phyloP scores from a whole-genome alignment of 2,329 filamentous ascomycete species.

The Phaeomoniella chlamydospora region DNA sequence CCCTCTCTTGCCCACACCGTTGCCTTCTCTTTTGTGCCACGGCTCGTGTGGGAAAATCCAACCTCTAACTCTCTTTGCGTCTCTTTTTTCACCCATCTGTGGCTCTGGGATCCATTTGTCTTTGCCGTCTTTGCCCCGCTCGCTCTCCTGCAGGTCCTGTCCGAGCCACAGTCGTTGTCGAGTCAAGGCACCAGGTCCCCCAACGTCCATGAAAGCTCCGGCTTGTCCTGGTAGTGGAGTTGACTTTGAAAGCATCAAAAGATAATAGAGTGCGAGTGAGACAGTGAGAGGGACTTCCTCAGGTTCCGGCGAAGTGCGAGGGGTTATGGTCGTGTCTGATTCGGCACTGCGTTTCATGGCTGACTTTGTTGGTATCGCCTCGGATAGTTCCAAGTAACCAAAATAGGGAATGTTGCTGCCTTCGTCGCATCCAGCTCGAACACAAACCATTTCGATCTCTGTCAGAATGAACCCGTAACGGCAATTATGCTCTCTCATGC shows the following conservation, averaged over 20 bases:
- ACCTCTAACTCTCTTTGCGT: conserved; percentile 43
- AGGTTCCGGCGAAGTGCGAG: conserved; percentile 4
- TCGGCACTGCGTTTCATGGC: conserved; percentile 10
- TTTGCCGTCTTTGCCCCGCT: conserved; percentile 26
- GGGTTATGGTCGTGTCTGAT: conserved; percentile 2
- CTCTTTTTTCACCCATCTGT: conserved; percentile 43
- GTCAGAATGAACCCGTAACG: conserved; percentile 94
- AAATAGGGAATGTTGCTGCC: conserved; percentile 56
- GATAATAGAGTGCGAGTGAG: conserved; percentile 46
- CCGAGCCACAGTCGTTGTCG: conserved; percentile 34
- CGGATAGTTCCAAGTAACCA: conserved; percentile 66
- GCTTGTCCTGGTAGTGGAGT: conserved; percentile 41
- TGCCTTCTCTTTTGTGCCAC: conserved; percentile 41
- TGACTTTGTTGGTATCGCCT: conserved; percentile 39
- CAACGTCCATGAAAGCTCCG: conserved; percentile 45
- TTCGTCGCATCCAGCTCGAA: conserved; percentile 59
- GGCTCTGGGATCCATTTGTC: conserved; percentile 50
- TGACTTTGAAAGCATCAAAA: conserved; percentile 52
- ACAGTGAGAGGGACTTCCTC: conserved; percentile 34
- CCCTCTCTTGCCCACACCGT: conserved; percentile 10
- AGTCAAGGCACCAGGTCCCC: conserved; percentile 41
- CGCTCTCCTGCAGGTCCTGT: conserved; percentile 6
- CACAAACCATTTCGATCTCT: conserved; percentile 85
- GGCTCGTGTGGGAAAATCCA: conserved; percentile 50
- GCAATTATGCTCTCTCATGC: conserved; percentile 86